Base-by-base conservation (phyloP, 495 filamentous ascomycete genomes). In the Penicillium riverlandense region DNA sequence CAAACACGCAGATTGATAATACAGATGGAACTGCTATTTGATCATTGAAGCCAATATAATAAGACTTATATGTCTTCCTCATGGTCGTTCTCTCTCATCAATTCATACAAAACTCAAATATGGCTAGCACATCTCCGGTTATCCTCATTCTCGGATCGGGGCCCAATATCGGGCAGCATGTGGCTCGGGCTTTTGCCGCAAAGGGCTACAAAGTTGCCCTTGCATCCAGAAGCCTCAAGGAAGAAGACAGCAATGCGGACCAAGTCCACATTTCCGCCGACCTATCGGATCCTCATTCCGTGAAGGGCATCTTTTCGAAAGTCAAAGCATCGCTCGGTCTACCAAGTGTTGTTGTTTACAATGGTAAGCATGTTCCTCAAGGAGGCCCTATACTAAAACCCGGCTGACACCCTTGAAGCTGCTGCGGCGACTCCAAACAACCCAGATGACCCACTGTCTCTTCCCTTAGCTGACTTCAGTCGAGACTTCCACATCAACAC, bases 331-430 rank as follows among this genome's bases (percentile, higher is more conserved):
- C 37, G 22, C 44, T 70, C 2, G 70, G 69, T 41, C n/a, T 57
- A 28, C 72, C 72, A 38, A 65, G 56, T 48, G 71, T 74, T 12
- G 72, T 76, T 12, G 55, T 76, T 15, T 76, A 74, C 50, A 76
- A 76, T 58, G 70, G 72, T 72, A 54, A 16, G 15, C 22, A 22
- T 22, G 22, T 22, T 22, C 22, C 22, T 22, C 4, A 6, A 4
- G 22, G 22, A 22, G 4, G 22, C 22, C 22, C 22, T 22, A 4
- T 22, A 0, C 22, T 22, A 4, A 22, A 22, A 22, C 4, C 22
- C 4, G 2, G 22, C 22, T 22, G 4, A 22, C 22, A 22, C 22
- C 22, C 22, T 22, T 22, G 22, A 22, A 22, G 22, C 22, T 22
- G 22, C 22, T 22, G 22, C 35, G 14, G 31, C 10, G 7, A 35